Conservation (phyloP, 495 filamentous ascomycete species). For the Darksidea phi region DNA sequence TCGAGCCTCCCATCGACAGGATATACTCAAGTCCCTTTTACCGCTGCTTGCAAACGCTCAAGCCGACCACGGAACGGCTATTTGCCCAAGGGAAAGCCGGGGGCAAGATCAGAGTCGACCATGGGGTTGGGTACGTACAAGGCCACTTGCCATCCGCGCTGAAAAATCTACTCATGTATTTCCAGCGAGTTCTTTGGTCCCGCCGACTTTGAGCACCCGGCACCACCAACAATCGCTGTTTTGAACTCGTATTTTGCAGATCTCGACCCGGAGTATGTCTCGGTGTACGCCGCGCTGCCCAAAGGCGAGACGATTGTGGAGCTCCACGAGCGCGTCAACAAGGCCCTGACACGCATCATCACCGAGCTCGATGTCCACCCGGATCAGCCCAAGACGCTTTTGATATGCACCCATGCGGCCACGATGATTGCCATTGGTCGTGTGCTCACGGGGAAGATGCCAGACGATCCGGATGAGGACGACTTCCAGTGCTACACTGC, state of each 20-base stretch:
- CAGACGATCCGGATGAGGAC: slow-evolving; percentile 61
- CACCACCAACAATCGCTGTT: slow-evolving; percentile 59
- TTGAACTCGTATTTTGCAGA: slow-evolving; percentile 65
- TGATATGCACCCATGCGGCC: slow-evolving; percentile 91
- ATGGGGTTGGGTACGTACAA: slow-evolving; percentile 62
- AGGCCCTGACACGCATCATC: slow-evolving; percentile 68
- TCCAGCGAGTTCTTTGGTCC: slow-evolving; percentile 83
- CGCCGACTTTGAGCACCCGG: slow-evolving; percentile 78
- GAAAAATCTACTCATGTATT: no score
- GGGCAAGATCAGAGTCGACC: slow-evolving; percentile 62
- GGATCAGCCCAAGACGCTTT: slow-evolving; percentile 55
- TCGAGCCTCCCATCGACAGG: slow-evolving; percentile 66
- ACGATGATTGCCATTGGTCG: slow-evolving; percentile 81
- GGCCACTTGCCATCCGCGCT: not conserved
- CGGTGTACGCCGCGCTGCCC: slow-evolving; percentile 61
- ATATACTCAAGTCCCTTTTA: slow-evolving; percentile 89
- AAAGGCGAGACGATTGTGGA: slow-evolving; percentile 74
- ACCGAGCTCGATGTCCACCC: slow-evolving; percentile 63
- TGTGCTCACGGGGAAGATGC: slow-evolving; percentile 72
- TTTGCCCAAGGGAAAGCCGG: slow-evolving; percentile 39
- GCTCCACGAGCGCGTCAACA: slow-evolving; percentile 77
- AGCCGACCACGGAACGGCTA: slow-evolving; percentile 62
- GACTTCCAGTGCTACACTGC: slow-evolving; percentile 90
- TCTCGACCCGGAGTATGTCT: slow-evolving; percentile 53
- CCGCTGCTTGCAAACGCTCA: slow-evolving; percentile 85